Percentiles rank a stretch among this genome's conserved stretches.
Conservation (phyloP, 1,284 basidiomycete species). For the Trichosporon ovoides region DNA sequence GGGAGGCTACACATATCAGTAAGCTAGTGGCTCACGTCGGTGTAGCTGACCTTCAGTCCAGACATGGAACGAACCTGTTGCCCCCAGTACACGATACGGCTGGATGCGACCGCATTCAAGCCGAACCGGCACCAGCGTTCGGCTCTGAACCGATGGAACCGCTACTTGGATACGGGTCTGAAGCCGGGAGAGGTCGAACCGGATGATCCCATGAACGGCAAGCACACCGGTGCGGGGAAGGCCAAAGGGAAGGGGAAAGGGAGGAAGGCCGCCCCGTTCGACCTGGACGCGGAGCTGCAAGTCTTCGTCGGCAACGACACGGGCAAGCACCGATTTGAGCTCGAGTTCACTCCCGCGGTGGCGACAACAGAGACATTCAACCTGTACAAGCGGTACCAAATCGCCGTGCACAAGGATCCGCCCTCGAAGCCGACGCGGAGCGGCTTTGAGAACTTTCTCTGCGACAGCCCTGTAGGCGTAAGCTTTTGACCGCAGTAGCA, state of each 20-base stretch:
- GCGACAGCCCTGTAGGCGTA: conserved; percentile 69
- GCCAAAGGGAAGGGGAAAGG: conserved; percentile 22
- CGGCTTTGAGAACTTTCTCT: conserved; percentile 69
- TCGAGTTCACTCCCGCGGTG: conserved; percentile 65
- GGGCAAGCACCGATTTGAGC: conserved; percentile 39
- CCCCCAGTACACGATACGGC: conserved; percentile 85
- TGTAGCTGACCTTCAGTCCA: conserved; percentile 55
- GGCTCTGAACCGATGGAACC: conserved; percentile 65
- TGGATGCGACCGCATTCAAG: conserved; percentile 65
- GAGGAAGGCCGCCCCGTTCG: conserved; percentile 30
- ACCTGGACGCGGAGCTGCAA: conserved; percentile 33
- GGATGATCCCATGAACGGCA: neutral
- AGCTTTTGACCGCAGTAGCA: conserved; percentile 27
- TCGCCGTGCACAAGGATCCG: conserved; percentile 65
- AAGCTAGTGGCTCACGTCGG: conserved; percentile 10
- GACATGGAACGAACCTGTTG: conserved; percentile 78
- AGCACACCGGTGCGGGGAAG: neutral
- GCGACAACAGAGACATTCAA: conserved; percentile 73
- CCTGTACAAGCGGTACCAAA: conserved; percentile 71
- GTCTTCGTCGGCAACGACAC: conserved; percentile 23
- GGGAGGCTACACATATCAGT: conserved; percentile 61
- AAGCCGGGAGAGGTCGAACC: conserved; percentile 2
- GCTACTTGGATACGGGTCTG: conserved; percentile 24
- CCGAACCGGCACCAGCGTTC: conserved; percentile 74
- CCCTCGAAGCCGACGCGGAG: conserved; percentile 51